These are phyloP conservation scores for Clausena lansium DNA, from an alignment of 345 rosid species.

Conservation along the genomic window DNA sequence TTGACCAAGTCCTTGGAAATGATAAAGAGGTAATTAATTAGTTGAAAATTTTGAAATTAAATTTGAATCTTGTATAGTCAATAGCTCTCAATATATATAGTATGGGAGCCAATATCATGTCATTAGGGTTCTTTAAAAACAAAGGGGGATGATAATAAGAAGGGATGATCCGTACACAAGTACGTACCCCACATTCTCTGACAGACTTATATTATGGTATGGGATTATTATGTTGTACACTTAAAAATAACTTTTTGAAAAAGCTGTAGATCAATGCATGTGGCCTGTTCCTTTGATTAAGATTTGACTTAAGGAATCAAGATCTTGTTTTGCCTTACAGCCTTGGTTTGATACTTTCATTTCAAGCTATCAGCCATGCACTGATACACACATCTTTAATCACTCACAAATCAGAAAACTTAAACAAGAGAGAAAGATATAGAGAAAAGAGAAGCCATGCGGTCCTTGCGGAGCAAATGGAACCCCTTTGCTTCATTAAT, in stretches of 20 bases:
- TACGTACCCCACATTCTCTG: constrained; percentile 62
- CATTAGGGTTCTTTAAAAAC: not conserved
- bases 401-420: not conserved
- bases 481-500: not conserved
- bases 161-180: constrained; percentile 38
- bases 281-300: not conserved
- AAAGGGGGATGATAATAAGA: not conserved
- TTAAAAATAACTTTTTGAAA: too few relatives aligned
- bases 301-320: constrained; percentile 9
- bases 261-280: not conserved
- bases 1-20: too few relatives aligned
- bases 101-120: not conserved
- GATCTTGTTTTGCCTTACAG: not conserved
- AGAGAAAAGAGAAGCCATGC: not conserved
- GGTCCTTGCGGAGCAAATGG: not conserved
- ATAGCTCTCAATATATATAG: not conserved
- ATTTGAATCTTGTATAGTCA: not conserved
- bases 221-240: not conserved
- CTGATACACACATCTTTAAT: not conserved
- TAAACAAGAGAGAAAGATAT: not conserved
- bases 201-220: constrained; percentile 27
- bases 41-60: not conserved
- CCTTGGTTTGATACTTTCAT: not conserved
- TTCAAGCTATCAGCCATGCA: not conserved
- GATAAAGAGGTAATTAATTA: too few relatives aligned